Evolutionary conservation across 805 yeast genomes (phyloP).

Genomic region (Dipodascus geniculatus): DNA sequence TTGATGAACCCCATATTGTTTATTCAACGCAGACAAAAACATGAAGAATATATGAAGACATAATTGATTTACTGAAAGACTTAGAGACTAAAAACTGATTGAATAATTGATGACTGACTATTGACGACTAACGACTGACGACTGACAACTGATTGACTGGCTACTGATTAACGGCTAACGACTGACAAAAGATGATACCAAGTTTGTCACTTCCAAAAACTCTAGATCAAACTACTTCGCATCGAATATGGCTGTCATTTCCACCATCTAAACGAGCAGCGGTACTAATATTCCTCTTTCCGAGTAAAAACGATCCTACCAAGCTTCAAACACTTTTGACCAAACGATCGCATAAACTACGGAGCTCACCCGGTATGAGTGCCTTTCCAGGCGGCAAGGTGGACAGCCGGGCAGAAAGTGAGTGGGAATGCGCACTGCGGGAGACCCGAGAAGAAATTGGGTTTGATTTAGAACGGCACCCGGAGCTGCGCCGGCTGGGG

Average conservation of each 20-base stretch:
- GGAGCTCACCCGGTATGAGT: constrained; percentile 69
- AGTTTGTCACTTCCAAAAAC: background rate
- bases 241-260: constrained; percentile 32
- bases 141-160: no score
- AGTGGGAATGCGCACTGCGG: constrained; percentile 56
- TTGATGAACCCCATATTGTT: no score
- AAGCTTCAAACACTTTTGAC: constrained; percentile 36
- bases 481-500: constrained; percentile 40
- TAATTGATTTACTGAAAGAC: no score
- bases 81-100: no score
- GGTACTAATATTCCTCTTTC: constrained; percentile 55
- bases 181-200: background rate
- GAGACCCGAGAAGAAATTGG: constrained; percentile 80
- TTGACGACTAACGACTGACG: no score
- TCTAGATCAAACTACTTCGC: constrained; percentile 1
- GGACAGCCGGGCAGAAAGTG: constrained; percentile 28
- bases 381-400: constrained; percentile 82
- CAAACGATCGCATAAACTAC: constrained; percentile 52
- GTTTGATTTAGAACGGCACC: constrained; percentile 29
- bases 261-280: constrained; percentile 56
- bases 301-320: constrained; percentile 63
- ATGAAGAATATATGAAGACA: no score
- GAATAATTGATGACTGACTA: no score
- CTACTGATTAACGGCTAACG: no score
- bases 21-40: no score